Evolutionary conservation across 2,329 filamentous ascomycete species (phyloP), one percentile per base, ranked within the genome.

Genomic region (Sphaceloma murrayae): DNA sequence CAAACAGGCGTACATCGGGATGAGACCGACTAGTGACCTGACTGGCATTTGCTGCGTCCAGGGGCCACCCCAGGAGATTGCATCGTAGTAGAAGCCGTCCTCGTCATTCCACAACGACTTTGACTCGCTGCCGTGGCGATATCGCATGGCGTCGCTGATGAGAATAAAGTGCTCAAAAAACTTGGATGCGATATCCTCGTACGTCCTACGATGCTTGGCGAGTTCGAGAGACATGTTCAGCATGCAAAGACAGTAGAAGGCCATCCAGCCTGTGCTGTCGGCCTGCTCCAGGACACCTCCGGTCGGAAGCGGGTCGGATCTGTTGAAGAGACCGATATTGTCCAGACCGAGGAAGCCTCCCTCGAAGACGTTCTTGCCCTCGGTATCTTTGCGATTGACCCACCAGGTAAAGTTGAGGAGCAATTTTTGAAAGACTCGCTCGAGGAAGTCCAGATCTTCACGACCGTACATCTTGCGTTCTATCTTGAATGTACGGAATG

Each of bases 161-260:
- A 95, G 80, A 58, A 96, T 85, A 66, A 96, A 96, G 59, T 96
- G 91, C 67, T 96, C 91, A 57, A 96, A 96, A 70, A 96, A 96
- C 65, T 96, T 96, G 40, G 87, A 93, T 1, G 89, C 88, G 68
- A 96, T 80, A 58, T 96, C 89, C 68, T 96, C 89, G 62, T 96
- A 96, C 46, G 82, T 94, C 30, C 88, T 81, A 34, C 91, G 81
- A 62, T 95, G 86, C 67, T 96, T 96, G 48, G 89, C 88, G 53
- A 96, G 73, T 66, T 96, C 91, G 9, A 96, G 74, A 10, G 88
- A 81, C 57, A 96, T 96, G 66, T 96, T 96, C 58, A 96, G 73
- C 89, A 96, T 96, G 67, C 80, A 87, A 50, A 96, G 67, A 57
- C 83, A 94, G 69, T 94, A 96, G 63, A 96, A 96, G 7, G 85